phyloP scores from a whole-genome alignment of 495 filamentous ascomycete species.

The Hypoxylon lienhwacheense region DNA sequence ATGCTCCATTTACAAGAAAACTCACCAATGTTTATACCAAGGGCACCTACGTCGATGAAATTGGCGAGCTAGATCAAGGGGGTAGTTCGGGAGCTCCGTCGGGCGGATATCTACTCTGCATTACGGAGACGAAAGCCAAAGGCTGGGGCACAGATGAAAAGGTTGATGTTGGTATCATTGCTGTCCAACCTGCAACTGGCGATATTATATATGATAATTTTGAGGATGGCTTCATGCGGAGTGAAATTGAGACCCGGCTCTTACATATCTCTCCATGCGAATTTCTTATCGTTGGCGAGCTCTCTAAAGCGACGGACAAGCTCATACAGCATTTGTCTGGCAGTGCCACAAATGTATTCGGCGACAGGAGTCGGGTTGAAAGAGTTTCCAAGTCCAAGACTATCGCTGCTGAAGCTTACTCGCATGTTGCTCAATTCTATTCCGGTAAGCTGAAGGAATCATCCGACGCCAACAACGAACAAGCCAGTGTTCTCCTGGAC shows the following conservation, averaged over 20 bases:
- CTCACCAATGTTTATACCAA: slow-evolving; percentile 98
- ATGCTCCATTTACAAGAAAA: slow-evolving; percentile 87
- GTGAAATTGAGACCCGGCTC: slow-evolving; percentile 90
- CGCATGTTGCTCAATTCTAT: slow-evolving; percentile 92
- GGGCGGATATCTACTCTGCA: slow-evolving; percentile 88
- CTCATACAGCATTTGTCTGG: slow-evolving; percentile 87
- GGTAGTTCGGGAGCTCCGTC: slow-evolving; percentile 61
- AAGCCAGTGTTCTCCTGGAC: slow-evolving; percentile 67
- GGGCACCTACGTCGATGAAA: slow-evolving; percentile 95
- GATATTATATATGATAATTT: slow-evolving; percentile 97
- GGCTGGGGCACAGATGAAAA: slow-evolving; percentile 90
- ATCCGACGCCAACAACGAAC: slow-evolving; percentile 43
- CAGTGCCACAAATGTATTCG: slow-evolving; percentile 86
- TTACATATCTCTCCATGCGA: slow-evolving; percentile 96
- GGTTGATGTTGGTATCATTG: slow-evolving; percentile 88
- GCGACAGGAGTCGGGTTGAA: slow-evolving; percentile 85
- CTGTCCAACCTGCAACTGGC: slow-evolving; percentile 92
- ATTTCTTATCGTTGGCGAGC: slow-evolving; percentile 89
- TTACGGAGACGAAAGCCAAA: slow-evolving; percentile 85
- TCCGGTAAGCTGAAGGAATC: slow-evolving; percentile 75
- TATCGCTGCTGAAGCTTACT: slow-evolving; percentile 79
- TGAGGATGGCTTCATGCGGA: slow-evolving; percentile 97
- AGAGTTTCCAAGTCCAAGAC: slow-evolving; percentile 75
- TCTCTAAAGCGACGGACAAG: slow-evolving; percentile 93
- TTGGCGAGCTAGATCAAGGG: slow-evolving; percentile 70